Evolutionary conservation across 164 flowering plant species (phyloP), one percentile per base, ranked within the genome.

Genomic region (Kalanchoe fedtschenkoi): DNA sequence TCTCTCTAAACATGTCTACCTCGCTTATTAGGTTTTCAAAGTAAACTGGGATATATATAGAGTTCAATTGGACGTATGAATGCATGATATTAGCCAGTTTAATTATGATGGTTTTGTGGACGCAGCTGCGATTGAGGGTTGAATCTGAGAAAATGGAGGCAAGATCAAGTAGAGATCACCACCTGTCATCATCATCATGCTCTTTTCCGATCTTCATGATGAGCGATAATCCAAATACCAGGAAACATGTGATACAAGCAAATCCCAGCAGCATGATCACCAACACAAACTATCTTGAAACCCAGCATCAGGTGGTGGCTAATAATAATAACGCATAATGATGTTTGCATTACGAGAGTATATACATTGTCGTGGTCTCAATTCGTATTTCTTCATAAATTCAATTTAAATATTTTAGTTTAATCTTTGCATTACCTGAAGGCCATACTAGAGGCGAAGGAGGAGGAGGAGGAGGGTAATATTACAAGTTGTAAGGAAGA

Each of bases 111-210:
- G 39, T 37, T 37, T 37, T 37, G 8, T 37, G 39, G 5, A 11
- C 6, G 10, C 26, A 47, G 55, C 55, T 47, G 55, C 22, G 55
- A 30, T 17, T 47, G 55, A 47, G 55, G 30, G 55, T 47, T 24
- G 55, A 47, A 47, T 47, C 55, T 47, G 55, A 47, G 30, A 47
- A 47, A 47, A 14, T 22, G 26, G 55, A 47, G 30, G 55, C 55
- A 3, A 47, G 30, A 47, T 26, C 55, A 13, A 47, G 55, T 22
- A 7, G 16, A 22, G 30, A 24, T 47, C 55, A 24, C n/a, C n/a
- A n/a, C n/a, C n/a, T n/a, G 55, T 7, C 6, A 47, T 47, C 30
- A 16, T 47, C 55, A 3, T 10, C 55, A 47, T 24, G 55, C 55
- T 47, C 55, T 15, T 47, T 47, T 47, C 55, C 55, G 16, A 47